Evolutionary conservation across 768 basidiomycete genomes (phyloP).

Genomic region (Clitopilus passeckerianus): DNA sequence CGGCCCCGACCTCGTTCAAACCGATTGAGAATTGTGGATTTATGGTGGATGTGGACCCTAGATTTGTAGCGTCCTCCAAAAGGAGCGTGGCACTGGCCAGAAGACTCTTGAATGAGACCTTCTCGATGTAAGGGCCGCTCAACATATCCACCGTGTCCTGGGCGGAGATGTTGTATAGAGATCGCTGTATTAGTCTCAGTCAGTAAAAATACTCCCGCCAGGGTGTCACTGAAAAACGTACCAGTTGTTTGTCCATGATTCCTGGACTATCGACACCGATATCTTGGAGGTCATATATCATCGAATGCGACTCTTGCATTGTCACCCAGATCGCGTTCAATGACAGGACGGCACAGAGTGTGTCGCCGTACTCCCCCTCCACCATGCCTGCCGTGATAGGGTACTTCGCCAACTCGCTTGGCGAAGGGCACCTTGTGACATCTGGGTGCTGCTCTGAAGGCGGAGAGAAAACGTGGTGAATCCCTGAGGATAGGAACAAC

Average conservation of each 20-base stretch:
- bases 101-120: not conserved
- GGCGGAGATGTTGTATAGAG: not conserved
- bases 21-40: no score
- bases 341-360: conserved; percentile 28
- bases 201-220: not conserved
- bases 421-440: not conserved
- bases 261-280: conserved; percentile 23
- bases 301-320: conserved; percentile 35
- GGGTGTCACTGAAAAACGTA: not conserved
- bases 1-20: no score
- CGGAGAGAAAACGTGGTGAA: not conserved
- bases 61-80: conserved; percentile 5
- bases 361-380: conserved; percentile 26
- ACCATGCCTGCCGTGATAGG: conserved; percentile 16
- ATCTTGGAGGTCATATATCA: conserved; percentile 32
- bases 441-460: not conserved
- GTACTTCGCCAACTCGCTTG: conserved; percentile 22
- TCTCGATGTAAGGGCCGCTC: not conserved
- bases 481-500: not conserved
- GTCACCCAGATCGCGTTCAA: conserved; percentile 45
- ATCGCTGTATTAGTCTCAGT: conserved; percentile 7
- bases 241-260: conserved; percentile 4
- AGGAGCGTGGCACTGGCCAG: not conserved
- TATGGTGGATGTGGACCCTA: not conserved
- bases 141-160: not conserved